These are phyloP conservation scores for Hypomyces rosellus DNA, from an alignment of 2,329 filamentous ascomycete species.

Conservation along the genomic window DNA sequence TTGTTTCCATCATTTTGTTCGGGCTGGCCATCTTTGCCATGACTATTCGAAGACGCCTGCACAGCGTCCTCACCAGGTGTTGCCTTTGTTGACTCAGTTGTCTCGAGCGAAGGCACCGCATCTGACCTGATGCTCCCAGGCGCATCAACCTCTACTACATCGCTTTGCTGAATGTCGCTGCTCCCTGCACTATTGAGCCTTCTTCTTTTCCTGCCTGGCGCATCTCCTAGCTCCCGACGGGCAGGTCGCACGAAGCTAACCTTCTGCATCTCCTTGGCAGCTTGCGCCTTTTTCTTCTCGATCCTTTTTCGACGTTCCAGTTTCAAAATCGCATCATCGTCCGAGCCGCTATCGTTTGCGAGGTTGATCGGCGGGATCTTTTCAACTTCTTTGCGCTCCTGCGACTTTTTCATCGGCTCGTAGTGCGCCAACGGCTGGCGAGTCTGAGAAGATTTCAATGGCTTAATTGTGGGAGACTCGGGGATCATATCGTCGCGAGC, in stretches of 20 bases:
- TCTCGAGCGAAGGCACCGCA: slow-evolving; percentile 19
- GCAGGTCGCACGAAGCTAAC: slow-evolving; percentile 31
- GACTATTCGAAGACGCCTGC: slow-evolving; percentile 7
- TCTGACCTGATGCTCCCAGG: background rate
- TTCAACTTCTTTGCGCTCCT: slow-evolving; percentile 31
- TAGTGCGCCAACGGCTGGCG: slow-evolving; percentile 36
- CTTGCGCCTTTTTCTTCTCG: slow-evolving; percentile 33
- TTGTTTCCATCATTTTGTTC: slow-evolving; percentile 14
- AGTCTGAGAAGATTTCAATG: slow-evolving; percentile 16
- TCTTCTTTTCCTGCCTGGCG: slow-evolving; percentile 23
- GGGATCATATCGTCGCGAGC: slow-evolving; percentile 28
- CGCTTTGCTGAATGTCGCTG: background rate
- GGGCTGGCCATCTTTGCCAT: slow-evolving; percentile 2
- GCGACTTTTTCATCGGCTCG: slow-evolving; percentile 41
- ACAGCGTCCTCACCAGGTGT: slow-evolving; percentile 22
- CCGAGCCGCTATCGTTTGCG: slow-evolving; percentile 28
- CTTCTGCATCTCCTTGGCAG: slow-evolving; percentile 33
- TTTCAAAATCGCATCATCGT: slow-evolving; percentile 24
- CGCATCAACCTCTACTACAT: background rate
- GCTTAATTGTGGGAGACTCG: slow-evolving; percentile 28
- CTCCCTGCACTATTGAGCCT: slow-evolving; percentile 9
- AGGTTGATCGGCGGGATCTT: slow-evolving; percentile 19
- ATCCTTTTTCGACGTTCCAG: slow-evolving; percentile 32
- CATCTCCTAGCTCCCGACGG: slow-evolving; percentile 17
- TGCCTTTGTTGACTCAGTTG: slow-evolving; percentile 27